Base-by-base conservation (phyloP, 768 basidiomycete species). In the Russula abietina region DNA sequence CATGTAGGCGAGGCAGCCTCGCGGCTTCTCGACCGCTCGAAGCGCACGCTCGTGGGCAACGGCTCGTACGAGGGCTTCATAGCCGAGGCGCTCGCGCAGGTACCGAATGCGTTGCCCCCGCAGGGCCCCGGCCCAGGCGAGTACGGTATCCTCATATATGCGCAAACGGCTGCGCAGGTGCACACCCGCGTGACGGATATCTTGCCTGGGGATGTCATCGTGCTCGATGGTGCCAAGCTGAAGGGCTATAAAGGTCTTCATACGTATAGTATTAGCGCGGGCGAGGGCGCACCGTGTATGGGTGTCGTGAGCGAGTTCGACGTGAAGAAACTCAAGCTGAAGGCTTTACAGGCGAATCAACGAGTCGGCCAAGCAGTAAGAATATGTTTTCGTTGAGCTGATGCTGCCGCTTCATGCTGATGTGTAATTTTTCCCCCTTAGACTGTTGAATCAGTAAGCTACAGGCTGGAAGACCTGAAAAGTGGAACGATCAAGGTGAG, bases 391-490 rank as follows among this genome's bases (percentile, higher is more conserved):
- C 1, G 38, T 17, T 39, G 14, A 5, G 36, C 46, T 54, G 24
- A 49, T 48, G 39, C 30, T 33, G 8, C 61, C 28, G 51, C 51
- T 48, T 11, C 62, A 4, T 32, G 28, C 38, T 63, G 49, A 32
- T 12, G 19, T 51, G 8, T 9, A 2, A 16, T 16, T 28, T 2
- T 32, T n/a, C 26, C 38, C 28, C 41, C 4, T 39, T 70, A 81
- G 80, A 83, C 77, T 65, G 86, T 93, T 33, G 91, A 93, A 70
- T 79, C 78, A 55, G 86, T 83, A n/a, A 93, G 88, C 69, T 96
- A 94, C 76, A 82, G 90, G 59, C 75, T 93, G 72, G 92, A 95
- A 46, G 93, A 95, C 77, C 71, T 95, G 69, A 94, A 94, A 77
- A 89, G 85, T 69, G 93, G 93, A 12, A 75, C 78, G 28, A 81